These are phyloP conservation scores for Rhodotorula babjevae DNA, from an alignment of 768 basidiomycete species.

Conservation along the genomic window DNA sequence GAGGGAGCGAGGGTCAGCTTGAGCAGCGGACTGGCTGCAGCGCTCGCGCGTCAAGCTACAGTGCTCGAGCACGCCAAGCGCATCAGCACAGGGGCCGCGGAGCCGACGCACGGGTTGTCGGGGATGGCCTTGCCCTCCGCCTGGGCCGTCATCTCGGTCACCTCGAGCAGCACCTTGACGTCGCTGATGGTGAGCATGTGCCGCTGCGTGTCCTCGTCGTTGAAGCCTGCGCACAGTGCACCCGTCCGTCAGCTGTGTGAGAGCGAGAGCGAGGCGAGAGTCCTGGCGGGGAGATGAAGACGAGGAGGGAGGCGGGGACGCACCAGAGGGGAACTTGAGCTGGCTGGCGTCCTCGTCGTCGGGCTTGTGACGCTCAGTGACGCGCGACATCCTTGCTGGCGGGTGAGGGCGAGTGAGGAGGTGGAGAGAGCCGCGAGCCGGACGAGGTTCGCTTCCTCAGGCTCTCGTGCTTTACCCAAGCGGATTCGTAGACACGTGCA, in stretches of 20 bases:
- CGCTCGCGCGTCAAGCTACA: too few relatives aligned
- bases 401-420: not conserved
- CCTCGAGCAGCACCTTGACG: conserved; percentile 82
- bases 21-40: not conserved
- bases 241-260: not conserved
- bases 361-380: conserved; percentile 18
- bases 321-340: conserved; percentile 28
- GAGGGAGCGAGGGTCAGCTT: not conserved
- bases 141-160: conserved; percentile 59
- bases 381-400: conserved; percentile 20
- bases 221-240: conserved; percentile 60
- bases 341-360: conserved; percentile 36
- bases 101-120: conserved; percentile 76
- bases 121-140: conserved; percentile 50
- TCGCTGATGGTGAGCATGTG: conserved; percentile 69
- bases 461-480: too few relatives aligned
- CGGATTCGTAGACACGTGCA: too few relatives aligned
- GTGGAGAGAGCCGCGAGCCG: too few relatives aligned
- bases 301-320: not conserved
- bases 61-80: not conserved
- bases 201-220: conserved; percentile 69
- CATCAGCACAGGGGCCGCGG: too few relatives aligned
- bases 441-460: not conserved
- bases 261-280: not conserved
- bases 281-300: not conserved